Base-by-base conservation (phyloP, 805 yeast genomes). In the Yarrowia sp. region DNA sequence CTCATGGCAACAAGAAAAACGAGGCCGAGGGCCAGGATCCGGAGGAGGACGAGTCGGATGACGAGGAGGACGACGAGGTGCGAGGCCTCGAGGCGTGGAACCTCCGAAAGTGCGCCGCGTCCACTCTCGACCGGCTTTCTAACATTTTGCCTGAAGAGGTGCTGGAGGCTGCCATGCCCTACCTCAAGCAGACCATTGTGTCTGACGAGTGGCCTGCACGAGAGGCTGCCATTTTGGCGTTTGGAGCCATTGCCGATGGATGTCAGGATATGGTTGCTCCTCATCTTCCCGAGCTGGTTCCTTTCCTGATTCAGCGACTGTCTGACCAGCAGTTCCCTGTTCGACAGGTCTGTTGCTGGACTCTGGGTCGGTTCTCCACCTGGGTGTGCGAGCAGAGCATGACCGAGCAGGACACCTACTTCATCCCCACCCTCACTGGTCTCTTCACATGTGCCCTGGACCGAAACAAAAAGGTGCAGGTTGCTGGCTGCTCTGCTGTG, bases 311-410 rank as follows among this genome's bases (percentile, higher is more conserved):
- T 32, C 90, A 91, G 65, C 81, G 96, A 71, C 77, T 92, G 66
- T 80, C 80, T 64, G 98, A 92, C 74, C 71, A 71, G 39, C 88
- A 92, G 75, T 87, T 96, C 8, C 83, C 96, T 18, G 96, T 95
- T 4, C 83, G 98, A 69, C 96, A 91, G 75, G 95, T 95, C 62
- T 79, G 97, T 0, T 93, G 98, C 78, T 95, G 99, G 99, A 90
- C 98, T 0, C 77, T 95, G 51, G 88, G 96, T 48, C 81, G 98
- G 65, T 95, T 88, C 74, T 83, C 95, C 0, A 71, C 82, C 2
- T 92, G 97, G 96, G 87, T 93, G 22, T 80, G 79, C 65, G 80
- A 78, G 47, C 84, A 85, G 47, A 61, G 68, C 42, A 42, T 42
- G 22, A 42, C 53, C 42, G 62, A 64, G 33, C 66, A 64, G 17